These are phyloP conservation scores for Friedmanniomyces simplex DNA, from an alignment of 495 filamentous ascomycete species.

Conservation along the genomic window DNA sequence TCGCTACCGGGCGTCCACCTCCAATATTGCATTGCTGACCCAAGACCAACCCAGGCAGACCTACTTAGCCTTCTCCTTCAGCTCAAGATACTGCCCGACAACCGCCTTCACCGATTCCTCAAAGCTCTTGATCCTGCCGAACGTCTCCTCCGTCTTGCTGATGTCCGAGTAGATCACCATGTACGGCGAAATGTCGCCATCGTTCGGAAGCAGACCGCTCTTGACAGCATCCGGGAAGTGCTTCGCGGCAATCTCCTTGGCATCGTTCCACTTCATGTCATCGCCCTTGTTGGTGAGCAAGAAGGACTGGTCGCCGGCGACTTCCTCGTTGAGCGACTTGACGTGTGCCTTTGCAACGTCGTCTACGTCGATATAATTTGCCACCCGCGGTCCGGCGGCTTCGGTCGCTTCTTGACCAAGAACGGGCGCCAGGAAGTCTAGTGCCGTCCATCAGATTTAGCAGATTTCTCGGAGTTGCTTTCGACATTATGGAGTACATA, in stretches of 20 bases:
- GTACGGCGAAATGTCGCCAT: not conserved
- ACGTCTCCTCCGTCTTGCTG: slow-evolving; percentile 1
- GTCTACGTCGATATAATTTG: not conserved
- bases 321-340: not conserved
- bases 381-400: not conserved
- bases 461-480: not conserved
- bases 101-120: not conserved
- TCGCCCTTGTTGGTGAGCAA: not conserved
- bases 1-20: no score
- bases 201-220: not conserved
- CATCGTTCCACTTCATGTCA: slow-evolving; percentile 1
- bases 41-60: no score
- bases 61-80: not conserved
- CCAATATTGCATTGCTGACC: no score
- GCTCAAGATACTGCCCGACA: slow-evolving; percentile 1
- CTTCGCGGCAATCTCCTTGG: not conserved
- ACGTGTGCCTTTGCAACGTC: slow-evolving; percentile 4
- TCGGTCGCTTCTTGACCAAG: not conserved
- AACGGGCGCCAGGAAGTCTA: not conserved
- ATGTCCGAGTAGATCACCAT: not conserved
- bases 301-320: slow-evolving; percentile 6
- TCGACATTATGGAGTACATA: not conserved
- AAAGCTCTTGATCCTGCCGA: not conserved
- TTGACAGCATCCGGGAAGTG: slow-evolving; percentile 1
- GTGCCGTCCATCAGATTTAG: not conserved